Base-by-base conservation (phyloP, 176 grass and related monocot species). In the Eleusine coracana region DNA sequence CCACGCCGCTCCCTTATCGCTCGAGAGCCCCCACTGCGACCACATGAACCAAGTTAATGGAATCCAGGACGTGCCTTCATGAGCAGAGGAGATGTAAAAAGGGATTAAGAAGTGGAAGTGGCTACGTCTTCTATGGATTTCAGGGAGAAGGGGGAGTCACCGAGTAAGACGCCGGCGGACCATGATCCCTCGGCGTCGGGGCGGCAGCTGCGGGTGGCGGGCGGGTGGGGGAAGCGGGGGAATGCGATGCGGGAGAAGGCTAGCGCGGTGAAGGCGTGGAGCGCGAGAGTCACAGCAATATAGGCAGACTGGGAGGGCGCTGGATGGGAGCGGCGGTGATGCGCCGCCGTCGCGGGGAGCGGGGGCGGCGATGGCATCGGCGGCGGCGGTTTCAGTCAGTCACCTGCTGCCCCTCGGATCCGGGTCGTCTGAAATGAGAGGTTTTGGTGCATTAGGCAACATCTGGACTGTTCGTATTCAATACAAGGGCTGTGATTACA, bases 121-220 rank as follows among this genome's bases (percentile, higher is more conserved):
- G 18, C 77, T 80, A 97, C 91, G 62, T 87, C 65, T 73, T 97
- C 94, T 52, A 94, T 91, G 73, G 94, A 86, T 21, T 83, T 74
- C 51, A 97, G 88, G 16, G 86, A 87, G 78, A 97, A 87, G 8
- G 94, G 94, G 31, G 92, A 92, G 50, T 87, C 80, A 4, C 94
- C 94, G 62, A 86, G 85, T 85, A 93, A 98, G 34, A 95, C 42
- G 27, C 96, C 96, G 50, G 74, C 76, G 41, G 96, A 91, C 96
- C 96, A 98, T 23, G 92, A 98, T 0, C 96, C 96, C 82, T 98
- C 96, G 48, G 87, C 77, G 50, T 98, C 92, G 61, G 89, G 76
- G 62, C 68, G 85, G 90, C 96, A 95, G 66, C 80, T 75, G 21
- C 76, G 48, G 23, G 80, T 66, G 84, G 68, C 70, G 41, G 90